Evolutionary conservation across 1,284 basidiomycete species (phyloP).

Genomic region (Ceratobasidium sp.): DNA sequence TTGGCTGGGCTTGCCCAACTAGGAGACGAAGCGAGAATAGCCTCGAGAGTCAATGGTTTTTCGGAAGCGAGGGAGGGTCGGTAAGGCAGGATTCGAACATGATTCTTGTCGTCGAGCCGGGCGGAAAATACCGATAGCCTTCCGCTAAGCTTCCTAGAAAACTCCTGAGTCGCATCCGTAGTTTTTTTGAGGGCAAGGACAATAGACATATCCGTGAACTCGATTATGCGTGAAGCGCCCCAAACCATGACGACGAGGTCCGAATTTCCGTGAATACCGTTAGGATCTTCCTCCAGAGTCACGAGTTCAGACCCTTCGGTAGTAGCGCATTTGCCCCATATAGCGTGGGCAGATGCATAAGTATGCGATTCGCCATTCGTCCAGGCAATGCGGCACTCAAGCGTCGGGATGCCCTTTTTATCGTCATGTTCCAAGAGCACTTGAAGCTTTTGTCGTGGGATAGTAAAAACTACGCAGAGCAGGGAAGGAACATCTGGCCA

Average conservation of each 20-base stretch:
- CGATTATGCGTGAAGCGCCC: background rate
- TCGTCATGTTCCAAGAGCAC: slow-evolving; percentile 4
- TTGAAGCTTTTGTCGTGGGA: slow-evolving; percentile 7
- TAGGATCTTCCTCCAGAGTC: slow-evolving; percentile 8
- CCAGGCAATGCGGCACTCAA: too few relatives aligned
- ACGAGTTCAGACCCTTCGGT: background rate
- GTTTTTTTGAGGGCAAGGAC: slow-evolving; percentile 1
- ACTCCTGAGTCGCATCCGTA: background rate
- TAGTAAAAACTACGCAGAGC: slow-evolving; percentile 20
- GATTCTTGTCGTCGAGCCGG: background rate
- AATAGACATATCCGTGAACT: background rate
- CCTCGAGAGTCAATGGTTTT: background rate
- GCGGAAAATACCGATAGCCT: background rate
- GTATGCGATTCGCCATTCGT: background rate
- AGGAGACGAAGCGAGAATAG: background rate
- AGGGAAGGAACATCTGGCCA: slow-evolving; percentile 4
- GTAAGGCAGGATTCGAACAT: slow-evolving; percentile 15
- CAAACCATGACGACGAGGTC: slow-evolving; percentile 31
- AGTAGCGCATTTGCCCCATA: slow-evolving; percentile 8
- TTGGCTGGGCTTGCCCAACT: too few relatives aligned
- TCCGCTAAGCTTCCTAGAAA: too few relatives aligned
- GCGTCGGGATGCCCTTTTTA: background rate
- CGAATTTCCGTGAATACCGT: slow-evolving; percentile 2
- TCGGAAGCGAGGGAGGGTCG: background rate
- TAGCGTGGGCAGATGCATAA: background rate